Conservation (phyloP, 441 rosid species). For the Eutrema salsugineum region DNA sequence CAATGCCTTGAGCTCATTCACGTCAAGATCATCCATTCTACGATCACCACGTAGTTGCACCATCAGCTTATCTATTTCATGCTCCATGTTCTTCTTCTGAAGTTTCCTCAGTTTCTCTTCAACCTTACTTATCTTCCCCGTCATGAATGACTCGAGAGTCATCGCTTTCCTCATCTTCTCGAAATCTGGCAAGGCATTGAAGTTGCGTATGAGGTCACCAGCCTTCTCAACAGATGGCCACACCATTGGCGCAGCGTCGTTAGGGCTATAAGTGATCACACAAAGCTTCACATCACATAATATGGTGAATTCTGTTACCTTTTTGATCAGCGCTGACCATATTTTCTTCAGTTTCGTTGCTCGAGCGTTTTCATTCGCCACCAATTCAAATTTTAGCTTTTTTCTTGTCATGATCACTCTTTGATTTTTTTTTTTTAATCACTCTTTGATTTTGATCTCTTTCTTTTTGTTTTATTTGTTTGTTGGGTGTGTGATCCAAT, state of each 20-base stretch:
- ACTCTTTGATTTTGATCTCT: neutral
- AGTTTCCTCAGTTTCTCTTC: conserved; percentile 29
- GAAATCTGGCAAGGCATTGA: conserved; percentile 41
- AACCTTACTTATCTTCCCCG: conserved; percentile 34
- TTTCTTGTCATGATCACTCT: conserved; percentile 41
- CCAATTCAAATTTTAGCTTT: conserved; percentile 49
- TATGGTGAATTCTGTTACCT: conserved; percentile 45
- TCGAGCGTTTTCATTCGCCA: conserved; percentile 40
- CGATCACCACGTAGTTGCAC: neutral
- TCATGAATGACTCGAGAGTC: conserved; percentile 46
- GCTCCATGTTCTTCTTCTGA: conserved; percentile 37
- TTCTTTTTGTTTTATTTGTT: neutral
- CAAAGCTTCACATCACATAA: conserved; percentile 50
- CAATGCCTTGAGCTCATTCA: neutral
- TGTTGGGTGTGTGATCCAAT: neutral
- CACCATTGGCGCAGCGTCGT: conserved; percentile 36
- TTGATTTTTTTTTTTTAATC: neutral
- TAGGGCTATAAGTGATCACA: conserved; percentile 43
- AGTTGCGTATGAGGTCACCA: conserved; percentile 33
- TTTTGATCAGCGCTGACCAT: conserved; percentile 49
- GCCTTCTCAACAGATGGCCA: conserved; percentile 44
- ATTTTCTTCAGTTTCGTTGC: conserved; percentile 43
- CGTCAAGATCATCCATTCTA: neutral
- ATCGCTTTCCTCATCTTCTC: conserved; percentile 44
- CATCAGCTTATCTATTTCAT: conserved; percentile 37